Percentiles rank a stretch among this genome's conserved stretches.
phyloP scores from a whole-genome alignment of 805 yeast species.

The Pichia exigua region DNA sequence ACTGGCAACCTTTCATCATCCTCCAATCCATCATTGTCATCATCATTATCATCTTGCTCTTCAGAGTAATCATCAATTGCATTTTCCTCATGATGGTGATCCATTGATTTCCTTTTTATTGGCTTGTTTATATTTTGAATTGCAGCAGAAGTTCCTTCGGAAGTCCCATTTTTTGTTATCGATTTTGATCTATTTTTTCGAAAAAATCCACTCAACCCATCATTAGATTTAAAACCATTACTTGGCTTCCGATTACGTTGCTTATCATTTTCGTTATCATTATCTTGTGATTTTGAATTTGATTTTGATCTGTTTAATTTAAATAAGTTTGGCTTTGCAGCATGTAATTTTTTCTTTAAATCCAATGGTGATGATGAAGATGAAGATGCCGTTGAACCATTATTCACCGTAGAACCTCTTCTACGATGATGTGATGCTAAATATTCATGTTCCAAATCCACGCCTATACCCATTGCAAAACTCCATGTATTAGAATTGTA shows the following conservation, averaged over 20 bases:
- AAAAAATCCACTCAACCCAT: neutral
- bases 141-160: neutral
- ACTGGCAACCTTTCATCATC: slow-evolving; percentile 7
- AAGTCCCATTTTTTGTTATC: neutral
- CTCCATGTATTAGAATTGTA: neutral
- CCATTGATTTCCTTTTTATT: neutral
- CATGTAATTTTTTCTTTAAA: neutral
- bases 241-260: neutral
- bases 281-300: neutral
- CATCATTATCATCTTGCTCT: too few species aligned
- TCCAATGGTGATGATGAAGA: neutral
- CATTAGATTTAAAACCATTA: neutral
- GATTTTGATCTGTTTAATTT: neutral
- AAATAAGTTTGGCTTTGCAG: neutral
- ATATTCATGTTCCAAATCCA: neutral
- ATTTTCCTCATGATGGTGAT: slow-evolving; percentile 8
- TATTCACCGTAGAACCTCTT: neutral
- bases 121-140: neutral
- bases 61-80: slow-evolving; percentile 26
- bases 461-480: slow-evolving; percentile 1
- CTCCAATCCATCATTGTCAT: slow-evolving; percentile 12
- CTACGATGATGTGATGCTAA: neutral
- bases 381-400: neutral
- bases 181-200: neutral
- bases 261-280: neutral